These are phyloP conservation scores for Alternaria novae-zelandiae DNA, from an alignment of 2,329 filamentous ascomycete species.

Conservation along the genomic window DNA sequence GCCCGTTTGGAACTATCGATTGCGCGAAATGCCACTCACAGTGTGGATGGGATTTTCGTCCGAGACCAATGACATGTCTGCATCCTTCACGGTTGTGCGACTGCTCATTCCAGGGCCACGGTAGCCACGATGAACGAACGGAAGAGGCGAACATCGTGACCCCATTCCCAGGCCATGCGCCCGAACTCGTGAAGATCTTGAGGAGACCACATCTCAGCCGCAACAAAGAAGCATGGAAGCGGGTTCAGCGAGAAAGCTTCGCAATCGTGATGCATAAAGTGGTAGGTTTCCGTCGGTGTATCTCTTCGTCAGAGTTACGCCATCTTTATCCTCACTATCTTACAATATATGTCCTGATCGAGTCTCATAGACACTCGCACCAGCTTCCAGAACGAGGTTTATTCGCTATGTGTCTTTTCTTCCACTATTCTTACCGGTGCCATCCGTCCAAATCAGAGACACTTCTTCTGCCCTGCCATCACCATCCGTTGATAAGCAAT, in stretches of 20 bases:
- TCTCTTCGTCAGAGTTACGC: not conserved
- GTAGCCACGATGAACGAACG: not conserved
- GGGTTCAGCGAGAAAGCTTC: not conserved
- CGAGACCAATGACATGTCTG: not conserved
- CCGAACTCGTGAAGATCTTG: not conserved
- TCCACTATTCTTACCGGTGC: constrained; percentile 25
- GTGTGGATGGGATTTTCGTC: not conserved
- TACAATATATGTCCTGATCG: rapidly evolving
- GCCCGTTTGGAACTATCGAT: not conserved
- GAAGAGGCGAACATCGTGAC: not conserved
- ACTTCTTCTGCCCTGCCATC: constrained; percentile 24
- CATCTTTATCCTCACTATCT: not conserved
- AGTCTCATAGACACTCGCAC: not conserved
- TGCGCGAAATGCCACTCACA: not conserved
- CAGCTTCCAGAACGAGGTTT: not conserved
- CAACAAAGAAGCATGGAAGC: not conserved
- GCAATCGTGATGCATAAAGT: not conserved
- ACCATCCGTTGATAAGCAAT: not conserved
- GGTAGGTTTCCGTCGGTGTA: not conserved
- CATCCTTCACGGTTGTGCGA: not conserved
- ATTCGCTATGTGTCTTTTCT: constrained; percentile 23
- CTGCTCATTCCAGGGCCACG: not conserved
- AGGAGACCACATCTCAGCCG: not conserved
- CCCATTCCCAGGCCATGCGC: not conserved
- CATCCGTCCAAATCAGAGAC: constrained; percentile 20